These are phyloP conservation scores for Begonia masoniana DNA, from an alignment of 306 rosid species.

Conservation along the genomic window DNA sequence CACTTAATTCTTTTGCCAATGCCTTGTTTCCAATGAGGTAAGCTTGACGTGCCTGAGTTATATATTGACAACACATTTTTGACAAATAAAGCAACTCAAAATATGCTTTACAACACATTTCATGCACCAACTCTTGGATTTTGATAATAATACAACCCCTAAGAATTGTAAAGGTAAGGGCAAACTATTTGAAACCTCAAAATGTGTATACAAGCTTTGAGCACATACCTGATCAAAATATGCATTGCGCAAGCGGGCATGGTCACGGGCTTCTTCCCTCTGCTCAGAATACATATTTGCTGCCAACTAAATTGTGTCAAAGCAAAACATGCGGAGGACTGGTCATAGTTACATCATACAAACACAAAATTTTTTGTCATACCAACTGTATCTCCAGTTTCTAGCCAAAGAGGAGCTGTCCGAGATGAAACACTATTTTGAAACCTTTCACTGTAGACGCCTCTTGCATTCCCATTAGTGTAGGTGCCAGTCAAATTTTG, in stretches of 20 bases:
- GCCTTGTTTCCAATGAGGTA: slow-evolving; percentile 86
- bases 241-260: slow-evolving; percentile 88
- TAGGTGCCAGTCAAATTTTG: slow-evolving; percentile 47
- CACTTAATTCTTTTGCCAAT: slow-evolving; percentile 84
- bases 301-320: slow-evolving; percentile 57
- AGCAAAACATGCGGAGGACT: slow-evolving; percentile 12
- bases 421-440: slow-evolving; percentile 64
- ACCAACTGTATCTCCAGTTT: slow-evolving; percentile 97
- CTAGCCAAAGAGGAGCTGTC: slow-evolving; percentile 86
- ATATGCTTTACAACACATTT: no score
- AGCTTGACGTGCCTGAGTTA: slow-evolving; percentile 88
- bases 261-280: slow-evolving; percentile 97
- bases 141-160: no score
- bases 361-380: slow-evolving; percentile 23
- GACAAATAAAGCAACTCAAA: no score
- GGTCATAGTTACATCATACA: slow-evolving; percentile 21
- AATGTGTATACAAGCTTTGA: no score
- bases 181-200: no score
- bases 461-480: slow-evolving; percentile 57
- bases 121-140: no score
- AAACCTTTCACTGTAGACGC: slow-evolving; percentile 43
- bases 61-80: background rate
- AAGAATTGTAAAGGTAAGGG: no score
- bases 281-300: slow-evolving; percentile 84
- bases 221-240: slow-evolving; percentile 83